These are phyloP conservation scores for Vigna trinervia DNA, from an alignment of 306 rosid species.

Conservation along the genomic window DNA sequence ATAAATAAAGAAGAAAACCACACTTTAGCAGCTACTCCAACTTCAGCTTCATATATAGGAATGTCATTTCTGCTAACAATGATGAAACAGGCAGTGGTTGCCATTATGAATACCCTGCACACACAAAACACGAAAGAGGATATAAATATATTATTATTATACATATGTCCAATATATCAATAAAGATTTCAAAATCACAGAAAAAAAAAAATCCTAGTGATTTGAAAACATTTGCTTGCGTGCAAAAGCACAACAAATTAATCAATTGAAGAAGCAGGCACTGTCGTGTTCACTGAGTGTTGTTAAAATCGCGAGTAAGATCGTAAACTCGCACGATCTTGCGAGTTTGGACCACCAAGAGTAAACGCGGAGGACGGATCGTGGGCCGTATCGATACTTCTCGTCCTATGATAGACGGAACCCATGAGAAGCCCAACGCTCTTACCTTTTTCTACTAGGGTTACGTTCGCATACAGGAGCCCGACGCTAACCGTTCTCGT, in stretches of 20 bases:
- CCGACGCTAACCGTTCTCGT: too few relatives aligned
- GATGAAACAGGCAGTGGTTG: conserved; percentile 93
- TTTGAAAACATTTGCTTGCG: neutral
- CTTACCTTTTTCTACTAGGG: too few relatives aligned
- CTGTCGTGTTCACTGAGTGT: too few relatives aligned
- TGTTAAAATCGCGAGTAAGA: too few relatives aligned
- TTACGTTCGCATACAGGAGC: too few relatives aligned
- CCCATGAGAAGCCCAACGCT: too few relatives aligned
- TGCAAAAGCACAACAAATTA: neutral
- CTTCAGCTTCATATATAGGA: conserved; percentile 98
- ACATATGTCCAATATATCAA: neutral
- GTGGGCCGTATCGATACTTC: too few relatives aligned
- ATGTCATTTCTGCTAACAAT: conserved; percentile 96
- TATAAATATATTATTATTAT: neutral
- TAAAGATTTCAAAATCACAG: neutral
- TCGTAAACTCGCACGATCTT: too few relatives aligned
- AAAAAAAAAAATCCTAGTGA: neutral
- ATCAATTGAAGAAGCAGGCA: neutral
- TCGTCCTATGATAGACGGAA: too few relatives aligned
- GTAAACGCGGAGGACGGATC: too few relatives aligned
- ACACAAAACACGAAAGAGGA: neutral
- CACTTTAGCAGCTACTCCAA: conserved; percentile 96
- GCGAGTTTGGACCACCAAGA: too few relatives aligned
- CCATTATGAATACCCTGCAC: conserved; percentile 58
- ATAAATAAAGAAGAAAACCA: neutral